phyloP scores from a whole-genome alignment of 1,284 basidiomycete genomes.

The Melampsora larici-populina region DNA sequence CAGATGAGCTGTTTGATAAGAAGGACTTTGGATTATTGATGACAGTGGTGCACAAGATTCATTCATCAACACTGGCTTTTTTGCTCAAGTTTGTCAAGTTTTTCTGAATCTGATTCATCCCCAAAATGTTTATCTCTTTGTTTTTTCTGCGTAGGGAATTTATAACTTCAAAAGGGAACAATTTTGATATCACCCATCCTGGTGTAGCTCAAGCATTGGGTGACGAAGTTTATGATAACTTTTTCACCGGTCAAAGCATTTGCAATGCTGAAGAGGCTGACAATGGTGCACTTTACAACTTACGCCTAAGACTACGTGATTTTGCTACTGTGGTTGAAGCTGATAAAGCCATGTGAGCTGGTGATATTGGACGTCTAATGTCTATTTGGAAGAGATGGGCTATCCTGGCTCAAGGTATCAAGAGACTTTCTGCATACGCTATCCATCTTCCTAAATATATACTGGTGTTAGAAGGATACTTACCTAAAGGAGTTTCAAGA shows the following conservation, averaged over 20 bases:
- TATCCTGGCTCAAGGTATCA: slow-evolving; percentile 33
- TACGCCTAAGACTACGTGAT: neutral
- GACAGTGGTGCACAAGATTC: neutral
- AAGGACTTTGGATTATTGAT: neutral
- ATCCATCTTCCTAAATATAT: slow-evolving; percentile 11
- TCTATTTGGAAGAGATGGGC: no score
- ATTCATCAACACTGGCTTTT: neutral
- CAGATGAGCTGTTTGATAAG: neutral
- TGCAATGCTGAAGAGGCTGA: neutral
- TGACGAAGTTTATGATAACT: neutral
- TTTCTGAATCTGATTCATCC: neutral
- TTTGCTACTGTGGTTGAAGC: slow-evolving; percentile 10
- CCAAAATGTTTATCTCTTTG: neutral
- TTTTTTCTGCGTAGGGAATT: neutral
- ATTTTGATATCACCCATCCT: neutral
- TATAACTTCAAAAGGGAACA: neutral
- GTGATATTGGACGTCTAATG: no score
- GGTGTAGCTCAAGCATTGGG: neutral
- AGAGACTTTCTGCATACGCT: neutral
- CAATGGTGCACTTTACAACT: slow-evolving; percentile 6
- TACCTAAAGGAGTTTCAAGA: neutral
- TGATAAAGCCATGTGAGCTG: slow-evolving; percentile 2
- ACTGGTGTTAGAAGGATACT: neutral
- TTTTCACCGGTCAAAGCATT: neutral
- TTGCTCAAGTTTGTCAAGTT: neutral